Base-by-base conservation (phyloP, 352 stramenopile species). In the Phytophthora pluvialis region DNA sequence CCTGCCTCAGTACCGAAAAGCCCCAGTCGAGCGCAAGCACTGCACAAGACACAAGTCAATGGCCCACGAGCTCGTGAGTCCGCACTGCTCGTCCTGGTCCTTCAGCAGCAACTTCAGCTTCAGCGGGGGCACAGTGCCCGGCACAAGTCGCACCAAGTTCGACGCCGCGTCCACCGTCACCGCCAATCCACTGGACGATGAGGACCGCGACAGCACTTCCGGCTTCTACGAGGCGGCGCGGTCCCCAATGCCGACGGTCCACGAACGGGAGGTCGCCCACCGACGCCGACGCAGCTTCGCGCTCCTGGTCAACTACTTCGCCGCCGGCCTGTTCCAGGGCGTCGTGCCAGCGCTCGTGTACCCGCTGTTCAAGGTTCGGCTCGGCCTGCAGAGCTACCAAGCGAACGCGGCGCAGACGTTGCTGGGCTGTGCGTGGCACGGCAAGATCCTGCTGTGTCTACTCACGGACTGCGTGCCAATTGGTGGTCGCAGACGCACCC, bases 351-450 rank as follows among this genome's bases (percentile, higher is more conserved):
- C 83, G 11, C 63, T 94, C 5, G 78, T 89, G 2, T 91, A 91
- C 48, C 86, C 86, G 33, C 64, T 94, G 26, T 88, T 92, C 68
- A 90, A 90, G 56, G 76, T 87, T 57, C 86, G 87, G 28, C 66
- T 92, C 3, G 73, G 78, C 5, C 58, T 91, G 18, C 63, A 94
- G 60, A 75, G 82, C 26, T 89, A 89, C 47, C 80, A 91, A 65
- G 73, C 80, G 28, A 89, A 89, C 56, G 67, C 82, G 32, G 57
- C 67, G 3, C 81, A 86, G 54, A 83, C 82, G 33, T 55, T 91
- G 44, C 58, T 91, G 4, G 81, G 75, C 18, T 86, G 87, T 54
- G 78, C 80, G 9, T 87, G 77, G 80, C 83, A 89, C 42, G 78
- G 84, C 53, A 91, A 89, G 59, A 78, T 93, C 21, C 58, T 84